phyloP scores from a whole-genome alignment of 768 basidiomycete species.

The Lactarius indigo region DNA sequence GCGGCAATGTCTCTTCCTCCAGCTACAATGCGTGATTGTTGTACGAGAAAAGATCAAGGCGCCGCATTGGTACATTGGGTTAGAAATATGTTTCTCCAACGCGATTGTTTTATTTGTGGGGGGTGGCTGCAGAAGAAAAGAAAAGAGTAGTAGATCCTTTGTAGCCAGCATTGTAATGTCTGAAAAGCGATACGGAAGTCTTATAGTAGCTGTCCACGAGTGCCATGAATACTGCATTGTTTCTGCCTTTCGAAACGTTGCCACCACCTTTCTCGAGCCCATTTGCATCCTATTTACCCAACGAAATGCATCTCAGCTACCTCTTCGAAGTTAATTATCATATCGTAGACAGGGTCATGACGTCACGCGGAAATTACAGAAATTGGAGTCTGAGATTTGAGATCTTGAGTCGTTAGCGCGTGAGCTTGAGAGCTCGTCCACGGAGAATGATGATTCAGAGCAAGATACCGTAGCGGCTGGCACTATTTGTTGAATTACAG shows the following conservation, averaged over 20 bases:
- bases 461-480: not conserved
- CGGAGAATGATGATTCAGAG: no score
- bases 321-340: no score
- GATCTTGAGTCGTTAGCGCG: no score
- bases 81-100: not conserved
- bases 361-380: no score
- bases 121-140: slow-evolving; percentile 1
- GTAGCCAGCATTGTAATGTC: slow-evolving; percentile 13
- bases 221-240: not conserved
- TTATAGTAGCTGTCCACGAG: not conserved
- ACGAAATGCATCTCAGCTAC: not conserved
- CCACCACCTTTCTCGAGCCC: not conserved
- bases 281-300: not conserved
- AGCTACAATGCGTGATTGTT: slow-evolving; percentile 67
- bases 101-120: not conserved
- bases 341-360: no score
- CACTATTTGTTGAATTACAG: not conserved
- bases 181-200: slow-evolving; percentile 1
- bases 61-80: not conserved
- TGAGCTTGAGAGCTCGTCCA: no score
- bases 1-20: slow-evolving; percentile 89
- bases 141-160: slow-evolving; percentile 14
- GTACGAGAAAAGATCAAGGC: not conserved
- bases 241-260: not conserved
- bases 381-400: no score